A percentile compares a stretch with the other conserved stretches of the same genome.
Conservation (phyloP, 192 early-diverging fungal species). For the Gonapodya prolifera region DNA sequence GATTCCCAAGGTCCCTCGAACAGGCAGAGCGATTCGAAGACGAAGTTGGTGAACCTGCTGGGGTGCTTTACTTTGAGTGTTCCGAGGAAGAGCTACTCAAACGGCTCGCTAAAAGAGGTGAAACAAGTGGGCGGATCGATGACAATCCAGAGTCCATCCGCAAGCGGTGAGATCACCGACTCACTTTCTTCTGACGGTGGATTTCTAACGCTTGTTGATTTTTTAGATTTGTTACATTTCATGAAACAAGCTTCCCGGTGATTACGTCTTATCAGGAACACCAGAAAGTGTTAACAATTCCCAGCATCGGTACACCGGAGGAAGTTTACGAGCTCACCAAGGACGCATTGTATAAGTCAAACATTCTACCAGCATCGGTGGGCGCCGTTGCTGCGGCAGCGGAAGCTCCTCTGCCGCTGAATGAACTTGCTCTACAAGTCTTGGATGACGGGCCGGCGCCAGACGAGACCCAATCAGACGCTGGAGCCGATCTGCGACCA, state of each 20-base stretch:
- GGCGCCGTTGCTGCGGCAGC: too few relatives aligned
- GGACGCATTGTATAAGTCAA: background rate
- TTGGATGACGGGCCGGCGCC: too few relatives aligned
- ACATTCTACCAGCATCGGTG: too few relatives aligned
- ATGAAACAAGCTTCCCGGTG: slow-evolving; percentile 81
- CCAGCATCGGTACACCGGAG: background rate
- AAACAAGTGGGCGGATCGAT: slow-evolving; percentile 84
- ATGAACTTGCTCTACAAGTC: too few relatives aligned
- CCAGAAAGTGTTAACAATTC: background rate
- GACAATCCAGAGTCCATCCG: slow-evolving; percentile 94
- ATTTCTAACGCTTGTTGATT: background rate
- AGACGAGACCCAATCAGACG: too few relatives aligned
- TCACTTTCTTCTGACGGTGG: background rate
- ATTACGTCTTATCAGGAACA: slow-evolving; percentile 33
- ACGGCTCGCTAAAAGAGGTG: slow-evolving; percentile 84
- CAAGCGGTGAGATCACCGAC: slow-evolving; percentile 42
- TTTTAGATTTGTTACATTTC: slow-evolving; percentile 57
- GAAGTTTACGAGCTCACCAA: background rate
- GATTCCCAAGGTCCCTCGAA: slow-evolving; percentile 88
- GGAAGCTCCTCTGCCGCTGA: too few relatives aligned
- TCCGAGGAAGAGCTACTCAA: slow-evolving; percentile 83
- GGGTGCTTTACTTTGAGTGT: slow-evolving; percentile 89
- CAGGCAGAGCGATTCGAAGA: slow-evolving; percentile 92
- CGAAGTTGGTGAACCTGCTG: slow-evolving; percentile 50
- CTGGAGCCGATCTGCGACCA: too few relatives aligned